Evolutionary conservation across 306 rosid species (phyloP), one percentile per base, ranked within the genome.

Genomic region (Ormosia emarginata): DNA sequence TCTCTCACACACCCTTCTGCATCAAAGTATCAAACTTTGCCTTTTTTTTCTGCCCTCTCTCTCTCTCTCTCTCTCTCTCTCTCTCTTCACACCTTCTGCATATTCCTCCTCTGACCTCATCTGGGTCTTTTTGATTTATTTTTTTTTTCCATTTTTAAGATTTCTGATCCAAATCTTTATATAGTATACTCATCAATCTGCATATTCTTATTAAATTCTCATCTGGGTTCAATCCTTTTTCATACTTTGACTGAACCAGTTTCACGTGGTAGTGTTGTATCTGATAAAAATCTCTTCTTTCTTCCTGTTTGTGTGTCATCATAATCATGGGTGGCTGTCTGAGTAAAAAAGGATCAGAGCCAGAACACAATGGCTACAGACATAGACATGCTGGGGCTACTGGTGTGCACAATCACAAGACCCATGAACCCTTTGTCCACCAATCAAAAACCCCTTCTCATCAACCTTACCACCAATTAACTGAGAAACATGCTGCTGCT

Each of bases 261-360:
- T 62, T 71, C 34, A 15, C 11, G 17, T 7, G 13, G 36, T 62
- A 8, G 6, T 65, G 69, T 2, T 24, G 4, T 15, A 14, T 30
- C 67, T 77, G 3, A 24, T 50, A 1, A 64, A 77, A 71, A 71
- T 52, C 32, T 17, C 68, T 40, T 43, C 3, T 73, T 53, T 33
- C 40, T 30, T 29, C 1, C 15, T 62, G 43, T 43, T 73, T 47
- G 65, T 49, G 79, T 33, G 33, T 8, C 64, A 15, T 8, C 57
- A 12, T 53, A 53, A 74, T 65, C 67, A 94, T 94, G 98, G 98
- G 98, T 50, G 3, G 72, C 44, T 94, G 97, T 84, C 7, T 86
- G 4, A 88, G 92, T 89, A 89, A 79, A 85, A 87, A 53, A 77
- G 77, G 75, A 34, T 68, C 90, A 76, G 79, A 55, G 43, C 72